phyloP scores from a whole-genome alignment of 2,329 filamentous ascomycete genomes.

The Ramularia endophylla region DNA sequence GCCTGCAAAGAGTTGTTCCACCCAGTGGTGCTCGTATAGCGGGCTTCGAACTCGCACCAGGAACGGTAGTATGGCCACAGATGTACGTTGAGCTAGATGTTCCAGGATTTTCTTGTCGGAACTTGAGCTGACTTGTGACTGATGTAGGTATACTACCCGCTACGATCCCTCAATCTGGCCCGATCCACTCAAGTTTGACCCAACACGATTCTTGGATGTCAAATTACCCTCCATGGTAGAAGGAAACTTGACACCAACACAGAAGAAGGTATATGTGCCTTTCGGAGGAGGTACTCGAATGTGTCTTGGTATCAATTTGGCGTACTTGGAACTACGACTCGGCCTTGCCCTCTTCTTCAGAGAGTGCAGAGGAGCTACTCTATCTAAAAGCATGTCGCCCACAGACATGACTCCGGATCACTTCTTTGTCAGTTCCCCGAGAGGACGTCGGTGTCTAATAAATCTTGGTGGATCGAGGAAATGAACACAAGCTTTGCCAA shows the following conservation, averaged over 20 bases:
- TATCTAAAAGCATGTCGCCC: constrained; percentile 12
- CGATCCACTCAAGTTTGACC: constrained; percentile 12
- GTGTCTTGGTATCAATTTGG: constrained; percentile 16
- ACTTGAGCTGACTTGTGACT: background rate
- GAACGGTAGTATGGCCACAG: constrained; percentile 15
- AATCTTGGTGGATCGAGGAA: constrained; percentile 1
- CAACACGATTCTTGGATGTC: constrained; percentile 13
- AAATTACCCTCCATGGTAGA: constrained; percentile 15
- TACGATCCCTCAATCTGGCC: constrained; percentile 16
- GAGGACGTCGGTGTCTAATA: constrained; percentile 12
- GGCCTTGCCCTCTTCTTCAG: constrained; percentile 20
- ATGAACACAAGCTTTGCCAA: background rate
- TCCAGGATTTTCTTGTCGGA: background rate
- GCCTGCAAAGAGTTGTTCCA: constrained; percentile 34
- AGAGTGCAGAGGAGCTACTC: constrained; percentile 15
- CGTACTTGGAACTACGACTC: constrained; percentile 18
- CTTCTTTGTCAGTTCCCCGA: constrained; percentile 16
- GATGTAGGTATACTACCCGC: constrained; percentile 14
- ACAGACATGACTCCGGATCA: constrained; percentile 16
- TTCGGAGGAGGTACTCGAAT: constrained; percentile 16
- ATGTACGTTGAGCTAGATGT: constrained; percentile 10
- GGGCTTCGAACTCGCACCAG: constrained; percentile 14
- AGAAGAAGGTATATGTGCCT: constrained; percentile 17
- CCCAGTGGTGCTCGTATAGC: constrained; percentile 25
- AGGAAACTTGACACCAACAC: constrained; percentile 11